A percentile compares a stretch with the other conserved stretches of the same genome.
phyloP scores from a whole-genome alignment of 345 rosid genomes.

The Citrus sinensis region DNA sequence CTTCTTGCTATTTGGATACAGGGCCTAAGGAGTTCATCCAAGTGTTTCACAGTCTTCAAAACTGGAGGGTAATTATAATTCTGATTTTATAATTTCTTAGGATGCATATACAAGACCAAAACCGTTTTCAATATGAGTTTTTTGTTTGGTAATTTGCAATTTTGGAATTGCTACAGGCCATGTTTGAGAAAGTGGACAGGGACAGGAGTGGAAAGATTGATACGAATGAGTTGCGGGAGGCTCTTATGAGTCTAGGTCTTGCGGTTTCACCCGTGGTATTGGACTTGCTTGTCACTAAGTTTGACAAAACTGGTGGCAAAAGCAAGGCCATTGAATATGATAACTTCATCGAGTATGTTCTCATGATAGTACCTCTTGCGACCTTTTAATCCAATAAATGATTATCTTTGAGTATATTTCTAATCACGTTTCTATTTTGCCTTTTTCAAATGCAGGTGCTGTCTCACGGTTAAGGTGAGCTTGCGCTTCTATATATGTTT shows the following conservation, averaged over 20 bases:
- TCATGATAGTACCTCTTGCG: neutral
- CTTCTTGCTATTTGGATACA: constrained; percentile 18
- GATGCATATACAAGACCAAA: neutral
- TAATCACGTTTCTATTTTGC: neutral
- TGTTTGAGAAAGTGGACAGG: constrained; percentile 78
- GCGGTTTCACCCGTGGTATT: constrained; percentile 61
- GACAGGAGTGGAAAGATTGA: constrained; percentile 92
- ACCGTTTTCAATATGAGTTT: neutral
- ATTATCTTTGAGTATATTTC: neutral
- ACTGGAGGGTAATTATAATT: constrained; percentile 70
- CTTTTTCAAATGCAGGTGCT: constrained; percentile 59
- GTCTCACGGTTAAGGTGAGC: constrained; percentile 89
- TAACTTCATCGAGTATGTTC: constrained; percentile 85
- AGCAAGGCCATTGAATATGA: constrained; percentile 81
- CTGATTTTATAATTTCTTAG: neutral
- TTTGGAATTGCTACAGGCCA: constrained; percentile 35
- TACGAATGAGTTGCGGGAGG: constrained; percentile 72
- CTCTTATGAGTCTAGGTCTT: constrained; percentile 74
- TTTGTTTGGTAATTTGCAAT: neutral
- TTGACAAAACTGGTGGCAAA: constrained; percentile 76
- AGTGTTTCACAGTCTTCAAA: constrained; percentile 92
- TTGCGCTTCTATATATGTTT: constrained; percentile 3
- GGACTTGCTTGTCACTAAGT: constrained; percentile 80
- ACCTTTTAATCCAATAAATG: neutral
- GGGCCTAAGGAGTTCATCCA: constrained; percentile 84